Base-by-base conservation (phyloP, 2,329 filamentous ascomycete species). In the Aspergillus sojae region DNA sequence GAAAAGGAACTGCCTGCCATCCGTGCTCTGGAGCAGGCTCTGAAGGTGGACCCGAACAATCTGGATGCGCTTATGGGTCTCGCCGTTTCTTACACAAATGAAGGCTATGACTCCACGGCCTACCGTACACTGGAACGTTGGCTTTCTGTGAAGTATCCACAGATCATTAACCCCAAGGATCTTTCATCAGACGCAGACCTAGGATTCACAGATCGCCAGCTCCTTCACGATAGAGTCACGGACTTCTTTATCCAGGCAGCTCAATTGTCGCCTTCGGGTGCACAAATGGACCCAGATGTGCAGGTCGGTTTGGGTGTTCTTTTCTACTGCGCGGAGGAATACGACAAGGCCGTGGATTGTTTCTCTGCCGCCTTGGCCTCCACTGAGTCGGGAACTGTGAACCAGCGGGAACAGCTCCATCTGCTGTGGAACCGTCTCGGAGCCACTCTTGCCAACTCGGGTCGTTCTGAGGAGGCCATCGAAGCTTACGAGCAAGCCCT, bases 1-100 rank as follows among this genome's bases (percentile, higher is more conserved):
- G 95, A 99, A 79, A 99, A 99, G 81, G 95, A 99, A 78, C 91
- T 93, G 10, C 94, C 95, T 0, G 95, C 95, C 2, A 97, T 99
- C 68, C 90, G 95, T 39, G 95, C 95, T 3, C 84, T 98, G 64
- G 94, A 98, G 78, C 91, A 95, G 76, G 93, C 94, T 0, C 81
- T 97, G 67, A 94, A 94, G 78, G 84, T 95, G 32, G 94, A 98
- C 72, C 90, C 93, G 0, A 89, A 88, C 72, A 97, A 97, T 75
- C 85, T 96, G 23, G 88, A 92, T 64, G 94, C 94, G 0, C 85
- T 99, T 53, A 98, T 99, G 94, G 94, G 93, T 1, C 83, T 99
- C 58, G 93, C 94, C 16, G 94, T 99, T 23, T 96, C 92, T 5
- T 99, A 99, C 79, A 99, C 95, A 55, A 99, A 99, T 80, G 95